These are phyloP conservation scores for Ascomycota sp. DNA, from an alignment of 2,329 filamentous ascomycete genomes.

Conservation along the genomic window DNA sequence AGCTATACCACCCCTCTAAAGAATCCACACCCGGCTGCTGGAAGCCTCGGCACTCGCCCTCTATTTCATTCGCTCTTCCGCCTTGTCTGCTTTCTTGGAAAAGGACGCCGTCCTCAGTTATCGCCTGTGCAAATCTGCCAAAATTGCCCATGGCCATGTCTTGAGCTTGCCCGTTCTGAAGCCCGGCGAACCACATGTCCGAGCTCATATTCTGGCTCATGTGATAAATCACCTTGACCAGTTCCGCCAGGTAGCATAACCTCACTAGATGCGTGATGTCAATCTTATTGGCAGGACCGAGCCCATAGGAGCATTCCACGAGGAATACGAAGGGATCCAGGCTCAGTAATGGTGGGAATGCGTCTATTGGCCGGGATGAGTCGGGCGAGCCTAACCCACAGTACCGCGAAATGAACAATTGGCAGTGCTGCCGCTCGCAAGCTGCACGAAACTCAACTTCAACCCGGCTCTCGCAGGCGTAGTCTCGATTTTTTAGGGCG, in stretches of 20 bases:
- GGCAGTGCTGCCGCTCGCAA: slow-evolving; percentile 49
- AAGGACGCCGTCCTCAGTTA: slow-evolving; percentile 23
- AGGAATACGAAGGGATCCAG: slow-evolving; percentile 63
- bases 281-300: slow-evolving; percentile 43
- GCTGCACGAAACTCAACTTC: slow-evolving; percentile 43
- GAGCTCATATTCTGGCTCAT: slow-evolving; percentile 31
- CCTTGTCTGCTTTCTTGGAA: slow-evolving; percentile 13
- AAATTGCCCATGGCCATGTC: slow-evolving; percentile 30
- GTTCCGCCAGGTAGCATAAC: slow-evolving; percentile 74
- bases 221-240: slow-evolving; percentile 55
- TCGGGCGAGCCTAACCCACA: slow-evolving; percentile 19
- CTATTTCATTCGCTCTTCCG: slow-evolving; percentile 6
- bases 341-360: slow-evolving; percentile 35
- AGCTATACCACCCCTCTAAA: slow-evolving; percentile 30
- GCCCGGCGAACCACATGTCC: slow-evolving; percentile 23
- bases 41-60: slow-evolving; percentile 23
- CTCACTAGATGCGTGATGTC: slow-evolving; percentile 62
- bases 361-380: slow-evolving; percentile 19
- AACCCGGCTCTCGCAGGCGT: slow-evolving; percentile 35
- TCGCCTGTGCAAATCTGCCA: slow-evolving; percentile 28
- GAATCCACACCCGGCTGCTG: slow-evolving; percentile 31
- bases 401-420: slow-evolving; percentile 46
- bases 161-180: slow-evolving; percentile 19
- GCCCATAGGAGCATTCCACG: slow-evolving; percentile 50
- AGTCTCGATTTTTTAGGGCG: slow-evolving; percentile 26